Percentiles rank a stretch among this genome's conserved stretches.
Evolutionary conservation across 768 basidiomycete genomes (phyloP).

Genomic region (Lactarius akahatsu): DNA sequence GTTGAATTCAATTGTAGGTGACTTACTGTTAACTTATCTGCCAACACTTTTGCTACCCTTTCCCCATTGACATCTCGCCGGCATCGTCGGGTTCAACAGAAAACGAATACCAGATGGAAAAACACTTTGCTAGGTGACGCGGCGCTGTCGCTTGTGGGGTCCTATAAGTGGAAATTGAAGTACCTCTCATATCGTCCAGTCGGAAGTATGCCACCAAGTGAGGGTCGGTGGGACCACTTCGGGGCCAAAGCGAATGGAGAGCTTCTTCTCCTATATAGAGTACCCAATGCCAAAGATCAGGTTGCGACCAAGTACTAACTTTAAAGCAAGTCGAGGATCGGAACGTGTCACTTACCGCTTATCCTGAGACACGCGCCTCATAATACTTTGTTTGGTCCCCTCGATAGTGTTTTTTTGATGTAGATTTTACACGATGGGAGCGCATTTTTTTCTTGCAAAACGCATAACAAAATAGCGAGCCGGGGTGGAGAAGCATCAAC

Average conservation of each 20-base stretch:
- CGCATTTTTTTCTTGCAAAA: not conserved
- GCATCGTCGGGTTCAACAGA: not conserved
- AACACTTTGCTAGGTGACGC: not conserved
- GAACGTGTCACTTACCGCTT: not conserved
- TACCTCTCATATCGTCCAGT: not conserved
- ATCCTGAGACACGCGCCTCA: not conserved
- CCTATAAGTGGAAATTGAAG: not conserved
- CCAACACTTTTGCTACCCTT: not conserved
- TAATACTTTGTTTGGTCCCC: not conserved
- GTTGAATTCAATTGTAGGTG: not conserved
- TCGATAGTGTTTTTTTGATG: not conserved
- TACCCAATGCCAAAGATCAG: not conserved
- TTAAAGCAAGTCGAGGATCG: not conserved
- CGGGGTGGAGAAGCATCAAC: not conserved
- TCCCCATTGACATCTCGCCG: not conserved
- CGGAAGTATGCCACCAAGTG: not conserved
- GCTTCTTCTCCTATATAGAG: not conserved
- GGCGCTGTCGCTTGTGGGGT: not conserved
- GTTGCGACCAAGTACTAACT: not conserved
- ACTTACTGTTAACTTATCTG: not conserved
- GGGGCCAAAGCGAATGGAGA: not conserved
- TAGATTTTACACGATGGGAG: not conserved
- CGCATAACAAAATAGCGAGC: too few relatives aligned
- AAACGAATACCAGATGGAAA: not conserved
- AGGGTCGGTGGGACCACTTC: not conserved